phyloP scores from a whole-genome alignment of 306 rosid species.

The Aeschynomene evenia region DNA sequence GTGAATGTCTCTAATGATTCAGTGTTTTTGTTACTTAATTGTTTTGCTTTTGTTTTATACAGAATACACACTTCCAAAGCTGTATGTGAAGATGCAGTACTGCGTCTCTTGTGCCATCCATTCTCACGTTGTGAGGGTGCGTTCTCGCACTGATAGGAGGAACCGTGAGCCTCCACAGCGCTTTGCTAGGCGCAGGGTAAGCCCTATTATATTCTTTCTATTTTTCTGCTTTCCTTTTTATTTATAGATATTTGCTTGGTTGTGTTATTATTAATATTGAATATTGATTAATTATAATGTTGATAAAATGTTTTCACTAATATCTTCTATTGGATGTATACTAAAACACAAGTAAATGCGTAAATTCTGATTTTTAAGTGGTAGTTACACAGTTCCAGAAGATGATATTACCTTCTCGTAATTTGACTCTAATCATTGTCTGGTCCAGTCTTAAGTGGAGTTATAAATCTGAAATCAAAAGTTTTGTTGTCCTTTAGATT shows the following conservation, averaged over 20 bases:
- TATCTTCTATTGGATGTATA: too few species aligned
- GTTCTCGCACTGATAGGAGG: constrained; percentile 82
- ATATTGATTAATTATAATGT: not conserved
- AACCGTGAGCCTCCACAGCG: constrained; percentile 88
- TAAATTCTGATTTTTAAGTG: too few species aligned
- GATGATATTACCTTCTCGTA: not conserved
- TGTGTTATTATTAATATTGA: not conserved
- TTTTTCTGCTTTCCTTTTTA: too few species aligned
- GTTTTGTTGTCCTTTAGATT: not conserved
- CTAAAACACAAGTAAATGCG: not conserved
- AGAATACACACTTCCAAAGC: constrained; percentile 90
- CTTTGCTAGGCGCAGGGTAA: constrained; percentile 78
- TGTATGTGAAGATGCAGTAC: constrained; percentile 93
- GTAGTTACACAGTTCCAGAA: not conserved
- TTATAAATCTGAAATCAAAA: not conserved
- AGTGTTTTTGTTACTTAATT: not conserved
- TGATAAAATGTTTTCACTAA: not conserved
- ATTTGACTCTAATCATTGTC: not conserved
- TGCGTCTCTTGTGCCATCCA: constrained; percentile 95
- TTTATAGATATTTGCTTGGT: not conserved
- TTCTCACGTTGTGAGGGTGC: constrained; percentile 92
- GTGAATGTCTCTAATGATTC: not conserved
- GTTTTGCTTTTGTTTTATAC: not conserved
- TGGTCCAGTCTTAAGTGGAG: not conserved
- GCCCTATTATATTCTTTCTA: not conserved